A percentile compares a stretch with the other conserved stretches of the same genome.
phyloP scores from a whole-genome alignment of 2,329 filamentous ascomycete species.

The Pseudopyrenochaeta lycopersici region DNA sequence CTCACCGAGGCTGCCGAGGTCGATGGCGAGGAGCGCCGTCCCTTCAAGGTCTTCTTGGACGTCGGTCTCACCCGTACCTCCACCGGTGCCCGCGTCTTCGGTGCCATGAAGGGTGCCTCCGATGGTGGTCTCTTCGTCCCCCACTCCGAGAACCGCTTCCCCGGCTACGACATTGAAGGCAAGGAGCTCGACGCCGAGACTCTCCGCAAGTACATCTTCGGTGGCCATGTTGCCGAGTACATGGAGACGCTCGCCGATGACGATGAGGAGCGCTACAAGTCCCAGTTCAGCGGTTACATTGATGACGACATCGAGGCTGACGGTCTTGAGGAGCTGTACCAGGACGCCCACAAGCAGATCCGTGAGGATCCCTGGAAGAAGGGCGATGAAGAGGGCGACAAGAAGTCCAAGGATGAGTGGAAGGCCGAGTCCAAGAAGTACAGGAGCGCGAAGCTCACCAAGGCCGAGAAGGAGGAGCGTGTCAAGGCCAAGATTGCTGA shows the following conservation, averaged over 20 bases:
- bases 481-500: slow-evolving; percentile 92
- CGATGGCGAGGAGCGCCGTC: slow-evolving; percentile 86
- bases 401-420: slow-evolving; percentile 98
- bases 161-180: slow-evolving; percentile 94
- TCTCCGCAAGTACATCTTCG: slow-evolving; percentile 99
- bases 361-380: slow-evolving; percentile 99
- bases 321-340: slow-evolving; percentile 95
- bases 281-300: slow-evolving; percentile 97
- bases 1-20: slow-evolving; percentile 96
- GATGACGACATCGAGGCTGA: slow-evolving; percentile 97
- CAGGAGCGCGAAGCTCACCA: slow-evolving; percentile 78
- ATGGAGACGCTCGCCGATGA: slow-evolving; percentile 99
- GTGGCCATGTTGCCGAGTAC: slow-evolving; percentile 98
- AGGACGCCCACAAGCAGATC: slow-evolving; percentile 94
- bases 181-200: slow-evolving; percentile 98
- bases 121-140: slow-evolving; percentile 97
- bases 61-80: slow-evolving; percentile 97
- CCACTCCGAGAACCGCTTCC: slow-evolving; percentile 99
- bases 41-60: slow-evolving; percentile 99
- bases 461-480: slow-evolving; percentile 82
- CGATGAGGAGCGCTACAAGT: slow-evolving; percentile 99
- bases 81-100: slow-evolving; percentile 98
- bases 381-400: slow-evolving; percentile 74
- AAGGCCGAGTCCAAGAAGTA: slow-evolving; percentile 95
- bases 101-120: slow-evolving; percentile 99